phyloP scores from a whole-genome alignment of 371 early-diverging fungal genomes.

The Mortierella sp. region DNA sequence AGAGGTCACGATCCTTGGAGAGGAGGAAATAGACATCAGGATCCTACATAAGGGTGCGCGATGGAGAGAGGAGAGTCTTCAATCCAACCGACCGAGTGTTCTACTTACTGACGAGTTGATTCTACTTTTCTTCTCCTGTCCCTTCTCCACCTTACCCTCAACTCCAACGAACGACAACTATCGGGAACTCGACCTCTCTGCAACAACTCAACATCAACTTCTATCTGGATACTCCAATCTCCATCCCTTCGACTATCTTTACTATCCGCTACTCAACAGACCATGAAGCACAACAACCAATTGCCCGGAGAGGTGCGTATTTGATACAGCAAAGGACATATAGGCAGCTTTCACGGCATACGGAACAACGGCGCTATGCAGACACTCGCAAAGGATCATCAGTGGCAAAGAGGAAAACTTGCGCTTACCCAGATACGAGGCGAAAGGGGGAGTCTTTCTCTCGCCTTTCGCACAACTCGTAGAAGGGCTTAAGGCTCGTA shows the following conservation, averaged over 20 bases:
- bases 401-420: too few species aligned
- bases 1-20: neutral
- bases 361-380: conserved; percentile 76
- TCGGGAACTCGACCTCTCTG: neutral
- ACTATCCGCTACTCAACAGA: conserved; percentile 11
- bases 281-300: conserved; percentile 98
- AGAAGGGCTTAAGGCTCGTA: too few species aligned
- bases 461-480: too few species aligned
- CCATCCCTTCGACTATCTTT: neutral
- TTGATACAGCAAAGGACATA: neutral
- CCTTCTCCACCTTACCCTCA: neutral
- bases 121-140: neutral
- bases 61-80: neutral
- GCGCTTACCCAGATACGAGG: too few species aligned
- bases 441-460: too few species aligned
- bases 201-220: neutral
- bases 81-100: neutral
- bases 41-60: neutral
- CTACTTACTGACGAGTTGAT: neutral
- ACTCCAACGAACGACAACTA: neutral
- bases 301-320: conserved; percentile 80
- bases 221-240: neutral
- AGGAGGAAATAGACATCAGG: neutral
- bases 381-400: too few species aligned
- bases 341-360: neutral